Base-by-base conservation (phyloP, 2,329 filamentous ascomycete genomes). In the Calonectria montana region DNA sequence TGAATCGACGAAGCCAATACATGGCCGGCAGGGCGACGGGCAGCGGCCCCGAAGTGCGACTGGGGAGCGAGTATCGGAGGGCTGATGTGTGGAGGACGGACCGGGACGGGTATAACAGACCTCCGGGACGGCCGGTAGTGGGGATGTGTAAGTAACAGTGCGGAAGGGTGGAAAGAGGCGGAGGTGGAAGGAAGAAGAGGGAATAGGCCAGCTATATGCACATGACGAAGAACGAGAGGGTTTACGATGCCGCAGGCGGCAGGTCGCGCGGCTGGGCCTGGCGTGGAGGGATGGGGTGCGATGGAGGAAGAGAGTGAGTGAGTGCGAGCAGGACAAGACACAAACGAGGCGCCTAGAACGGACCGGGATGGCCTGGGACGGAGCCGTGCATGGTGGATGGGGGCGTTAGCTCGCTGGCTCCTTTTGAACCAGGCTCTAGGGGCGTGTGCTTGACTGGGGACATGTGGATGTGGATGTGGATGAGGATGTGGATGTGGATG, bases 1-100 rank as follows among this genome's bases (percentile, higher is more conserved):
- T 80, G 74, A 86, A 77, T 63, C 86, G 86, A 35, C 87, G 87
- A 63, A 89, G 72, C 81, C 86, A 85, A 74, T 84, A 85, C 87
- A 89, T 88, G 78, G 72, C 71, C 53, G 48, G 55, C 64, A 53
- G 18, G 39, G 53, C 41, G 35, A 67, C 35, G 55, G 57, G 69
- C 66, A 63, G 35, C 67, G 41, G 69, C 65, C 61, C 68, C 59
- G 64, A 39, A 65, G 48, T 50, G 41, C 64, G 37, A 57, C 53
- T 63, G 65, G 53, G 66, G 31, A 65, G 64, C 70, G 68, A 76
- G 59, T 53, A 64, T 75, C 68, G 70, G 70, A 69, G 53, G 65
- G 48, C 35, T 27, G 39, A 31, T 45, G 41, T 41, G 18, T 39
- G 45, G 50, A 55, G 37, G 35, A n/a, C 29, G 41, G 41, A 35